phyloP scores from a whole-genome alignment of 1,284 basidiomycete genomes.

The Sanghuangporus baumii region DNA sequence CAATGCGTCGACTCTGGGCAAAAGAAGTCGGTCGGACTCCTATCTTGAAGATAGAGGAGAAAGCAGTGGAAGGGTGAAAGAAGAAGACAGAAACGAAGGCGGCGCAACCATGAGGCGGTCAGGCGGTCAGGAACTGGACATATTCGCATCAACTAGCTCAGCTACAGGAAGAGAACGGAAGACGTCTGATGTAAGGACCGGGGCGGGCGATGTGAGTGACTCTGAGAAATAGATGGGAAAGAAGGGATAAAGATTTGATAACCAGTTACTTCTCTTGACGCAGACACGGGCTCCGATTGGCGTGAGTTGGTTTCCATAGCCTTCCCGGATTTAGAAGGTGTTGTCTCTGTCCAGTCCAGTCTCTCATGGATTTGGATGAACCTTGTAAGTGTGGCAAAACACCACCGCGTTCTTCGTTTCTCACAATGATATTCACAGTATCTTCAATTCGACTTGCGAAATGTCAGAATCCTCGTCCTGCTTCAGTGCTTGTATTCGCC shows the following conservation, averaged over 20 bases:
- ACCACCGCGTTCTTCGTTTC: no score
- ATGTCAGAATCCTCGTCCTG: no score
- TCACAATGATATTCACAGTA: no score
- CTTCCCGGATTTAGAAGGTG: not conserved
- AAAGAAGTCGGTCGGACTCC: conserved; percentile 8
- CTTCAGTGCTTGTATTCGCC: no score
- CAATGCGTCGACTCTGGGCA: not conserved
- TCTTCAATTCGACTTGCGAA: no score
- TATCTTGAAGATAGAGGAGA: not conserved
- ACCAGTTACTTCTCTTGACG: not conserved
- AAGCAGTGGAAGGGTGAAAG: not conserved
- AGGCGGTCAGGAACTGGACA: not conserved
- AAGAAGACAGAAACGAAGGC: conserved; percentile 3
- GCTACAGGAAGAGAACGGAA: not conserved
- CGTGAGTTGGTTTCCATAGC: conserved; percentile 2
- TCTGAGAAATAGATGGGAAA: not conserved
- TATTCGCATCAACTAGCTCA: not conserved
- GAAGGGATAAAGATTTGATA: not conserved
- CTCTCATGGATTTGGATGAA: not conserved
- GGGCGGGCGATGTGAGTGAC: not conserved
- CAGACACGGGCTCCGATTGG: not conserved
- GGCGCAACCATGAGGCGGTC: not conserved
- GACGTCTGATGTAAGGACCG: not conserved
- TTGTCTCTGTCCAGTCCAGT: not conserved
- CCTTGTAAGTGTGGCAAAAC: not conserved